Evolutionary conservation across 768 basidiomycete species (phyloP).

Genomic region (Cystofilobasidium macerans): DNA sequence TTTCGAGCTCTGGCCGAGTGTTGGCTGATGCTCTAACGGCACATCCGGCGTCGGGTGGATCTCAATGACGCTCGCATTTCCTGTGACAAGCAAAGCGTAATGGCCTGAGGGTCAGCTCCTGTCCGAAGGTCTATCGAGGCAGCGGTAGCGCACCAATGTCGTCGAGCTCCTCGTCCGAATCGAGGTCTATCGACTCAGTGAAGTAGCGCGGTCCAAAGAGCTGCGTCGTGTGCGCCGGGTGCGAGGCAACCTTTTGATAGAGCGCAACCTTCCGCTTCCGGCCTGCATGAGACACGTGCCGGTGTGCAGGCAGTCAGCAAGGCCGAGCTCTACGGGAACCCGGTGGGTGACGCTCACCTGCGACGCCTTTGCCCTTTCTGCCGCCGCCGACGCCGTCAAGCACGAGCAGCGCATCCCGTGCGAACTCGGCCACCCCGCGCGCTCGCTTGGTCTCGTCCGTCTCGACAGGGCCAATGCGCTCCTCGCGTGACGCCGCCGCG

Average conservation of each 20-base stretch:
- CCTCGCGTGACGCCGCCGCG: background rate
- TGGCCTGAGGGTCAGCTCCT: background rate
- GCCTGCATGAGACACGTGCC: background rate
- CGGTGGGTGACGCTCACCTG: background rate
- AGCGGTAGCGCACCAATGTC: background rate
- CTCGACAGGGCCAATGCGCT: background rate
- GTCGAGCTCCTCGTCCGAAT: background rate
- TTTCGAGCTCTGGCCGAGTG: background rate
- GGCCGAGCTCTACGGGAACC: background rate
- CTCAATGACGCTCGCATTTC: background rate
- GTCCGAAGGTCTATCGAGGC: background rate
- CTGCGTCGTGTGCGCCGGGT: background rate
- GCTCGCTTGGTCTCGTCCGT: background rate
- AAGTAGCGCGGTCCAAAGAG: background rate
- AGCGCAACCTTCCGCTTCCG: background rate
- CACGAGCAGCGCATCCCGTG: background rate
- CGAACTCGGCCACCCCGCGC: background rate
- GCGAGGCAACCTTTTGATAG: background rate
- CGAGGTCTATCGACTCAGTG: background rate
- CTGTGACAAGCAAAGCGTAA: background rate
- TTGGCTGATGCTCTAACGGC: background rate
- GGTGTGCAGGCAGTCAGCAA: background rate
- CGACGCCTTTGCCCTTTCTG: background rate
- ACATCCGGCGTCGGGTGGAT: conserved; percentile 2
- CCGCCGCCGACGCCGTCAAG: background rate